Conservation (phyloP, 257 asterid species). For the Penstemon eatonii region DNA sequence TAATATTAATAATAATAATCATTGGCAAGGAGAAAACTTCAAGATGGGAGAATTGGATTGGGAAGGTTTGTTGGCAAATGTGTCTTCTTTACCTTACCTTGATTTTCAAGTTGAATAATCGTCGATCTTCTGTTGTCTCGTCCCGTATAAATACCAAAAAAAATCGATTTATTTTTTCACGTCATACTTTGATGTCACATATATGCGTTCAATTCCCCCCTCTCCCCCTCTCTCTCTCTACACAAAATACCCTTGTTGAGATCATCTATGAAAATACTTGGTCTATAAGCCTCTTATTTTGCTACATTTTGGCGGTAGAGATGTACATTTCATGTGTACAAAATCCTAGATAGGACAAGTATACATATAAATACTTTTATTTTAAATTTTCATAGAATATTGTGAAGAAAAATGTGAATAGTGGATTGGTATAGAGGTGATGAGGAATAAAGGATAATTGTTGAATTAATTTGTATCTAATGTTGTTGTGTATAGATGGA, state of each 20-base stretch:
- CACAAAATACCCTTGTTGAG: not conserved
- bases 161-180: no score
- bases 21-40: conserved; percentile 34
- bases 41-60: conserved; percentile 86
- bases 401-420: conserved; percentile 43
- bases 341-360: conserved; percentile 14
- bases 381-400: not conserved
- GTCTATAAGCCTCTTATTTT: no score
- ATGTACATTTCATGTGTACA: conserved; percentile 33
- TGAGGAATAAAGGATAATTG: conserved; percentile 23
- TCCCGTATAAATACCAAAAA: no score
- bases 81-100: conserved; percentile 80
- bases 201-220: not conserved
- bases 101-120: conserved; percentile 66
- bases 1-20: not conserved
- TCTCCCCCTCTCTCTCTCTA: not conserved
- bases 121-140: no score
- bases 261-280: no score
- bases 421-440: conserved; percentile 10
- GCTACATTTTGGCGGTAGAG: conserved; percentile 22
- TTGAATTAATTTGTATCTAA: conserved; percentile 11
- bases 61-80: conserved; percentile 98
- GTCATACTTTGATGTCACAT: no score
- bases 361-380: not conserved
- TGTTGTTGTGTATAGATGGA: conserved; percentile 35